phyloP scores from a whole-genome alignment of 108 stramenopile genomes.

The Cyclotella kingstonii region DNA sequence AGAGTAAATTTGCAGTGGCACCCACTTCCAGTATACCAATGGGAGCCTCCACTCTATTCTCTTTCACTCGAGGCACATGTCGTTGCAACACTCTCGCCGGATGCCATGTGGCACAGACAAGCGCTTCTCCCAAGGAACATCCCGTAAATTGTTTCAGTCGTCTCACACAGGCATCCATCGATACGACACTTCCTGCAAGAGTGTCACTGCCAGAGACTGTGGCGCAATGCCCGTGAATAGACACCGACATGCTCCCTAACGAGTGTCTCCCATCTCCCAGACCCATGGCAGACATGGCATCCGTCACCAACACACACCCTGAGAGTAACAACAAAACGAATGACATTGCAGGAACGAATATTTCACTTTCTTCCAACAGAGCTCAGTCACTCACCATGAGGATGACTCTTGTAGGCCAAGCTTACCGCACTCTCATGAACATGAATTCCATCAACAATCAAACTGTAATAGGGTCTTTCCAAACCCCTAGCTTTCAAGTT shows the following conservation, averaged over 20 bases:
- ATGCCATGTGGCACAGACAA: slow-evolving; percentile 45
- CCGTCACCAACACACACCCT: slow-evolving; percentile 55
- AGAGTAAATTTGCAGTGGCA: slow-evolving; percentile 26
- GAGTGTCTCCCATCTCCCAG: slow-evolving; percentile 35
- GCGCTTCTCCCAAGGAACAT: slow-evolving; percentile 41
- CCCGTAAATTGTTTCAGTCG: slow-evolving; percentile 45
- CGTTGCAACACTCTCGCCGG: slow-evolving; percentile 50
- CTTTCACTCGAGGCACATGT: slow-evolving; percentile 9
- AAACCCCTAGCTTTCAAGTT: slow-evolving; percentile 8
- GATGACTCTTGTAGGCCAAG: slow-evolving; percentile 50
- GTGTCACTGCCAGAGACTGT: slow-evolving; percentile 46
- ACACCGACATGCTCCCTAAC: slow-evolving; percentile 43
- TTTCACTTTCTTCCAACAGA: neutral
- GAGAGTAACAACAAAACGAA: neutral
- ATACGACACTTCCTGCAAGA: slow-evolving; percentile 53
- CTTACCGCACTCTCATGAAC: slow-evolving; percentile 43
- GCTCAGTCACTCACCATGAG: slow-evolving; percentile 16
- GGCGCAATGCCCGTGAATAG: slow-evolving; percentile 34
- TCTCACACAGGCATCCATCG: slow-evolving; percentile 52
- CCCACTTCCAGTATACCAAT: slow-evolving; percentile 35
- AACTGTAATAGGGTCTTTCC: slow-evolving; percentile 20
- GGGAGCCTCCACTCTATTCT: neutral
- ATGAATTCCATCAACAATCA: slow-evolving; percentile 59
- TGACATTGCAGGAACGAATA: neutral
- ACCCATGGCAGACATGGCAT: slow-evolving; percentile 66